Evolutionary conservation across 2,329 filamentous ascomycete species (phyloP).

Genomic region (Fusarium austroafricanum): DNA sequence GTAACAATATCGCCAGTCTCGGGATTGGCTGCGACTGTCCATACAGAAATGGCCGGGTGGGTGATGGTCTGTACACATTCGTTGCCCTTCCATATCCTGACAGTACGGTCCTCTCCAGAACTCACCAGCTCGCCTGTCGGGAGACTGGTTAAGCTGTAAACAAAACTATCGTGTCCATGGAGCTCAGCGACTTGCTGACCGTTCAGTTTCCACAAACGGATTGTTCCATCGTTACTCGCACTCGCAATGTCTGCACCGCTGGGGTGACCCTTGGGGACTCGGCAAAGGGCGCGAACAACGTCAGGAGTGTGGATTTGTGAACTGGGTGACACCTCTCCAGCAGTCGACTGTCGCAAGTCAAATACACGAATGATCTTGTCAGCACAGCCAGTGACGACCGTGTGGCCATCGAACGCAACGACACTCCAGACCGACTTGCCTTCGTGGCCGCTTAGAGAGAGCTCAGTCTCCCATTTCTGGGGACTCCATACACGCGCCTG

Average conservation of each 20-base stretch:
- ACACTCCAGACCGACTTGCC: slow-evolving; percentile 89
- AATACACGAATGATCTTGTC: slow-evolving; percentile 92
- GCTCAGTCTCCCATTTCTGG: slow-evolving; percentile 84
- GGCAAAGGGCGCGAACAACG: slow-evolving; percentile 88
- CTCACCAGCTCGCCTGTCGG: slow-evolving; percentile 91
- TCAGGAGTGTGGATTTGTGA: slow-evolving; percentile 75
- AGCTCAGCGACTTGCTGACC: slow-evolving; percentile 82
- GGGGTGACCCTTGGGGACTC: slow-evolving; percentile 78
- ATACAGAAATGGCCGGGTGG: slow-evolving; percentile 95
- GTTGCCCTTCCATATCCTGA: slow-evolving; percentile 85
- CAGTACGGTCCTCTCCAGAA: slow-evolving; percentile 92
- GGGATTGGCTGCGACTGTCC: slow-evolving; percentile 85
- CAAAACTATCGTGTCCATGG: slow-evolving; percentile 91
- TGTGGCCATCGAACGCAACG: slow-evolving; percentile 81
- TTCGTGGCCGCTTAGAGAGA: slow-evolving; percentile 79
- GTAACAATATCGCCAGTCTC: slow-evolving; percentile 93
- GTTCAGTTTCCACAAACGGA: slow-evolving; percentile 86
- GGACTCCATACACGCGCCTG: slow-evolving; percentile 88
- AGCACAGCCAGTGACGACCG: slow-evolving; percentile 90
- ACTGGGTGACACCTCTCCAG: slow-evolving; percentile 62
- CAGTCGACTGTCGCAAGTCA: slow-evolving; percentile 72
- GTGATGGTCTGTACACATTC: slow-evolving; percentile 96
- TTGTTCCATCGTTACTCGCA: slow-evolving; percentile 90
- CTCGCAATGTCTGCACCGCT: slow-evolving; percentile 94
- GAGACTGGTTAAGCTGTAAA: slow-evolving; percentile 83